A percentile compares a stretch with the other conserved stretches of the same genome.
phyloP scores from a whole-genome alignment of 306 rosid genomes.

The Dryas octopetala region DNA sequence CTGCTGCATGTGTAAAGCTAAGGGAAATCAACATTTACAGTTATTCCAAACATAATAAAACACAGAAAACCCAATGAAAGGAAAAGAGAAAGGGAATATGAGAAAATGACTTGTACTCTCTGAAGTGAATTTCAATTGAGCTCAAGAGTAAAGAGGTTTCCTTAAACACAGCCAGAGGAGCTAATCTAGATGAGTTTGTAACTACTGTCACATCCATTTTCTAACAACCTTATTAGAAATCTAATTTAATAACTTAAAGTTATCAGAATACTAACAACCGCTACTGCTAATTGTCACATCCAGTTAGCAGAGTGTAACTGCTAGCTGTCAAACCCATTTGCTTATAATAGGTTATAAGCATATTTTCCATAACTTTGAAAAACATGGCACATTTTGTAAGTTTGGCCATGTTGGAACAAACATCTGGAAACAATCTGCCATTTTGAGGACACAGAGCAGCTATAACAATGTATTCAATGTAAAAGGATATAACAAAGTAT shows the following conservation, averaged over 20 bases:
- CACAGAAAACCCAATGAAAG: not conserved
- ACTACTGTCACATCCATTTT: not conserved
- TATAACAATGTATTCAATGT: too few species aligned
- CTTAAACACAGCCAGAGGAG: not conserved
- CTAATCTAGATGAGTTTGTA: not conserved
- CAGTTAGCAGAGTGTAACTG: too few species aligned
- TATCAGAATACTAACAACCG: too few species aligned
- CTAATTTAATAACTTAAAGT: too few species aligned
- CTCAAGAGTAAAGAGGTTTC: not conserved
- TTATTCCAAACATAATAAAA: not conserved
- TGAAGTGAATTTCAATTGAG: too few species aligned
- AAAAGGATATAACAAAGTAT: too few species aligned
- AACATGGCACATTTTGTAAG: not conserved
- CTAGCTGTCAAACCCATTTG: too few species aligned
- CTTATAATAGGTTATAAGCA: not conserved
- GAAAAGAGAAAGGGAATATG: not conserved
- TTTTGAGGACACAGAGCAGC: too few species aligned
- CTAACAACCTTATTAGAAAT: not conserved
- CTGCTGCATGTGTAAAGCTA: too few species aligned
- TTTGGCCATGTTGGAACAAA: not conserved
- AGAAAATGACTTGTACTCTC: not conserved
- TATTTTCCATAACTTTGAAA: not conserved
- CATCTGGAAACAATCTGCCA: not conserved
- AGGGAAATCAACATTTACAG: not conserved
- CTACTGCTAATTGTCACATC: too few species aligned